phyloP scores from a whole-genome alignment of 176 grass and related monocot species.

The Cenchrus americanus region DNA sequence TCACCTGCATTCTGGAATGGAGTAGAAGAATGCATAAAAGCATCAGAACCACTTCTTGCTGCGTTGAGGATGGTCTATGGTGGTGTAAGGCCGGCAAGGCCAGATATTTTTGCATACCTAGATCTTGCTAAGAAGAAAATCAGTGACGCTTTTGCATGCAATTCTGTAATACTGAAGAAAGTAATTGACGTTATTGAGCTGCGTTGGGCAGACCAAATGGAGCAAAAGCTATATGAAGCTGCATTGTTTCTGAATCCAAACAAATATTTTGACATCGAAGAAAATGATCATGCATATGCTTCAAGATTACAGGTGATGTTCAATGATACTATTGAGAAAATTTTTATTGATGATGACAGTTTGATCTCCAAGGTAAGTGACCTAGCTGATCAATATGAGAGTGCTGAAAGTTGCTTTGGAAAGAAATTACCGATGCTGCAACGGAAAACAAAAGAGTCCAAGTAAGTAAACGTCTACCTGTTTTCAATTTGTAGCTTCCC shows the following conservation, averaged over 20 bases:
- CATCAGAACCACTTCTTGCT: conserved; percentile 12
- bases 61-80: conserved; percentile 11
- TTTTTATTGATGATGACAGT: background rate
- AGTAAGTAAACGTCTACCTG: background rate
- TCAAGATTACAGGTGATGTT: background rate
- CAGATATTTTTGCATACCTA: background rate
- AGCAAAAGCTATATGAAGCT: conserved; percentile 2
- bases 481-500: background rate
- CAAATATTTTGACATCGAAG: conserved; percentile 1
- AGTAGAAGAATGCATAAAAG: conserved; percentile 18
- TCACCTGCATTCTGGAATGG: conserved; percentile 1
- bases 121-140: conserved; percentile 32
- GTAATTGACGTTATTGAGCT: background rate
- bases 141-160: background rate
- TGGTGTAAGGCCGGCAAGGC: background rate
- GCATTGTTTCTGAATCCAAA: conserved; percentile 20
- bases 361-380: conserved; percentile 10
- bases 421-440: conserved; percentile 10
- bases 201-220: background rate
- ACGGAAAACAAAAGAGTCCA: background rate
- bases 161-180: background rate
- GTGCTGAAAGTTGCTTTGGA: background rate
- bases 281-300: background rate
- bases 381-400: conserved; percentile 18
- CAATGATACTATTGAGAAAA: background rate